phyloP scores from a whole-genome alignment of 495 filamentous ascomycete genomes.

The Haplographium delicatum region DNA sequence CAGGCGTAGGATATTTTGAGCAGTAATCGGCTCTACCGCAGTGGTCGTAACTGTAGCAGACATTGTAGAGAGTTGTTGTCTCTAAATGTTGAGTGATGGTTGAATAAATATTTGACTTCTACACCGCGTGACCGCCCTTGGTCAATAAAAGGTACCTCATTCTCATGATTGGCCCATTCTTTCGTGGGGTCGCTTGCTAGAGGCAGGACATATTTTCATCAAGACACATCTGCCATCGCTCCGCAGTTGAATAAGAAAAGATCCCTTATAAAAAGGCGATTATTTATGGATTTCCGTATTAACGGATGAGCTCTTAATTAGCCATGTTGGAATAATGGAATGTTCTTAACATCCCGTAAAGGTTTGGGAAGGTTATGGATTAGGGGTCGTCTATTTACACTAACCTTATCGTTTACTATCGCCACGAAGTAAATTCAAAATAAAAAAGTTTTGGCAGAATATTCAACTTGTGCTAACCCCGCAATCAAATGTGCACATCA shows the following conservation, averaged over 20 bases:
- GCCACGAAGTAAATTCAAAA: background rate
- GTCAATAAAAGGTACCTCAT: no score
- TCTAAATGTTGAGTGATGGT: no score
- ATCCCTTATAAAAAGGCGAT: background rate
- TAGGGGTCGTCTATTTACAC: background rate
- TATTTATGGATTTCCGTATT: no score
- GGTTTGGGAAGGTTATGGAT: no score
- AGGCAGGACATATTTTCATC: background rate
- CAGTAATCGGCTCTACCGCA: slow-evolving; percentile 58
- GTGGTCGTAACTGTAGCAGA: slow-evolving; percentile 33
- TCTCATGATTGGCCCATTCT: background rate
- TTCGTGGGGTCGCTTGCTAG: slow-evolving; percentile 9
- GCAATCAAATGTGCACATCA: background rate
- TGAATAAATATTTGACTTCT: no score
- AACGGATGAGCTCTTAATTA: no score
- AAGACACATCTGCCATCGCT: background rate
- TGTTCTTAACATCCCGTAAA: no score
- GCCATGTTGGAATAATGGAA: no score
- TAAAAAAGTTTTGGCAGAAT: background rate
- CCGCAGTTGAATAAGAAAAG: background rate
- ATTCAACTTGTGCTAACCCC: background rate
- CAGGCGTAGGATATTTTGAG: slow-evolving; percentile 77
- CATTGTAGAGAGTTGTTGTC: slow-evolving; percentile 16
- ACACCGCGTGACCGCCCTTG: no score
- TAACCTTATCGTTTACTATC: background rate